A percentile compares a stretch with the other conserved stretches of the same genome.
phyloP scores from a whole-genome alignment of 2,329 filamentous ascomycete genomes.

The Hymenoscyphus linearis region DNA sequence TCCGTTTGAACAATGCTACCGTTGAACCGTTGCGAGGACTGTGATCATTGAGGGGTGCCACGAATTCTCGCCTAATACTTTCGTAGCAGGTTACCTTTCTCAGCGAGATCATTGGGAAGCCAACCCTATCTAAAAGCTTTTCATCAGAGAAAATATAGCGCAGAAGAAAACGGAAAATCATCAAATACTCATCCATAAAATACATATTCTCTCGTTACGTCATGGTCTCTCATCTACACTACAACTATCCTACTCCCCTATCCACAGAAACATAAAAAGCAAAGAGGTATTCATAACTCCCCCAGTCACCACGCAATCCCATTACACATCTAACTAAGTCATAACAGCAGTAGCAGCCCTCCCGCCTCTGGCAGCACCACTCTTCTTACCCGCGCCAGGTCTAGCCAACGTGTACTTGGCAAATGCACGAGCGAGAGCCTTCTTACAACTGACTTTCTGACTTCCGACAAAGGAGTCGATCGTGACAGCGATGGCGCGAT shows the following conservation, averaged over 20 bases:
- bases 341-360: conserved; percentile 24
- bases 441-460: conserved; percentile 97
- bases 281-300: conserved; percentile 19
- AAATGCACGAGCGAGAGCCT: conserved; percentile 87
- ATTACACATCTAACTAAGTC: conserved; percentile 16
- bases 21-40: too few relatives aligned
- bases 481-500: conserved; percentile 93
- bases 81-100: too few relatives aligned
- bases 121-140: too few relatives aligned
- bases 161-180: too few relatives aligned
- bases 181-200: too few relatives aligned
- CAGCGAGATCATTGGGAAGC: too few relatives aligned
- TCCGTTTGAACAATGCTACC: too few relatives aligned
- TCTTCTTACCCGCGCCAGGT: conserved; percentile 29
- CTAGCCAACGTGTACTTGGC: conserved; percentile 75
- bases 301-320: not conserved
- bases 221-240: conserved; percentile 17
- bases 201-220: conserved; percentile 19
- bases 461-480: conserved; percentile 94
- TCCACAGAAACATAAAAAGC: conserved; percentile 8
- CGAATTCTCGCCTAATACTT: too few relatives aligned
- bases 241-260: conserved; percentile 9
- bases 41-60: too few relatives aligned
- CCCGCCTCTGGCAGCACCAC: conserved; percentile 17
- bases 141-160: too few relatives aligned